Conservation (phyloP, 805 yeast species). For the Yamadazyma tumulicola region DNA sequence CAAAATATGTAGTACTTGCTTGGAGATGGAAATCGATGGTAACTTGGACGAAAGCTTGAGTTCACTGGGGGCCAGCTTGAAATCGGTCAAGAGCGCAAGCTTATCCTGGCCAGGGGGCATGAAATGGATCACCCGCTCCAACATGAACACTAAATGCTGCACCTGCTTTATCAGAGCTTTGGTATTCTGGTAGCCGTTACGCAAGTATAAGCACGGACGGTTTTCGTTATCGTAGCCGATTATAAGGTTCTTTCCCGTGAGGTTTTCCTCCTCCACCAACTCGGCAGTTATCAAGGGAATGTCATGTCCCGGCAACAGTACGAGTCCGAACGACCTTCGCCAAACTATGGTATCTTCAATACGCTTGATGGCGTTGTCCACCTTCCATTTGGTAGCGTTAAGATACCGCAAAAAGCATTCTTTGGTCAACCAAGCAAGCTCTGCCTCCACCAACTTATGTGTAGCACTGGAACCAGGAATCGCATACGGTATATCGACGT, state of each 20-base stretch:
- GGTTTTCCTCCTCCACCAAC: slow-evolving; percentile 44
- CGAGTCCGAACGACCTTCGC: slow-evolving; percentile 54
- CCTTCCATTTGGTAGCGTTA: slow-evolving; percentile 51
- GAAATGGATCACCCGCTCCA: slow-evolving; percentile 48
- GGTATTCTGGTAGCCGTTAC: slow-evolving; percentile 56
- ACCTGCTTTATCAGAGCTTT: slow-evolving; percentile 50
- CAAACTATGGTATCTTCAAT: slow-evolving; percentile 47
- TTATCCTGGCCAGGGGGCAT: slow-evolving; percentile 61
- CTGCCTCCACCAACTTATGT: slow-evolving; percentile 27
- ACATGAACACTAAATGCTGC: slow-evolving; percentile 55
- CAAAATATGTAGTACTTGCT: slow-evolving; percentile 47
- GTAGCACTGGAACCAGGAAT: slow-evolving; percentile 21
- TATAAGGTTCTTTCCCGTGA: slow-evolving; percentile 52
- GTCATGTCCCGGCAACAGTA: slow-evolving; percentile 25
- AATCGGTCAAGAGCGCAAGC: slow-evolving; percentile 52
- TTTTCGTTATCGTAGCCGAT: slow-evolving; percentile 53
- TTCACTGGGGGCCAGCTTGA: slow-evolving; percentile 43
- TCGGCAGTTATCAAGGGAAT: slow-evolving; percentile 32
- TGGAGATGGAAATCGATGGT: slow-evolving; percentile 49
- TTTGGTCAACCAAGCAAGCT: slow-evolving; percentile 45
- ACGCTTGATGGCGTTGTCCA: slow-evolving; percentile 40
- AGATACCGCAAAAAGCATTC: slow-evolving; percentile 52
- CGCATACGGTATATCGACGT: slow-evolving; percentile 19
- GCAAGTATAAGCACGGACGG: slow-evolving; percentile 50
- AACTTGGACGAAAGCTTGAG: slow-evolving; percentile 38